Percentiles rank a stretch among this genome's conserved stretches.
These are phyloP conservation scores for Corinectria fuckeliana DNA, from an alignment of 2,329 filamentous ascomycete species.

Conservation along the genomic window DNA sequence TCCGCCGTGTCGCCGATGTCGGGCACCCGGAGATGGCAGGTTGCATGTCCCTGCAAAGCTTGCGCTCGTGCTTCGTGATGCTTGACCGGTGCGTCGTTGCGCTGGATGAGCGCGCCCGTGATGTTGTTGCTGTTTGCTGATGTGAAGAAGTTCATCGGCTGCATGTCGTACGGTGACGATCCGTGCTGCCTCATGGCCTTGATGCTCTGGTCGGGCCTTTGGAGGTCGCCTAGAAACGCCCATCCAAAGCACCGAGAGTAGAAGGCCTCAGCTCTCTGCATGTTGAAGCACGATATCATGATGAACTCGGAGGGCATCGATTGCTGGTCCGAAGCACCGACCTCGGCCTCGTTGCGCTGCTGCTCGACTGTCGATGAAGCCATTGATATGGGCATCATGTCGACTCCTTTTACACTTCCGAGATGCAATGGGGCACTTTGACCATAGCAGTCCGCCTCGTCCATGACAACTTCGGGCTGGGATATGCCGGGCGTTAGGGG, in stretches of 20 bases:
- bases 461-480: not conserved
- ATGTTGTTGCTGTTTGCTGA: not conserved
- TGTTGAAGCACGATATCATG: constrained; percentile 33
- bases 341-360: not conserved
- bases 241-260: constrained; percentile 36
- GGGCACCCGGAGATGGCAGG: constrained; percentile 33
- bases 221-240: constrained; percentile 33
- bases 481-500: not conserved
- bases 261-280: constrained; percentile 29
- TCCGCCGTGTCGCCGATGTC: constrained; percentile 32
- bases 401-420: not conserved
- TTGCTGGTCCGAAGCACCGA: not conserved
- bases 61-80: not conserved
- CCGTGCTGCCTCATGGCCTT: constrained; percentile 28
- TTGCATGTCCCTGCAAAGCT: not conserved
- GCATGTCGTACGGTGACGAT: constrained; percentile 31
- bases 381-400: not conserved
- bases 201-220: constrained; percentile 18
- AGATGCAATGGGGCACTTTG: not conserved
- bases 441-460: not conserved
- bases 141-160: constrained; percentile 35
- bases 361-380: not conserved
- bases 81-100: not conserved
- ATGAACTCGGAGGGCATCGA: constrained; percentile 27
- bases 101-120: constrained; percentile 30